Base-by-base conservation (phyloP, 164 flowering plant species). In the Kingdonia uniflora region DNA sequence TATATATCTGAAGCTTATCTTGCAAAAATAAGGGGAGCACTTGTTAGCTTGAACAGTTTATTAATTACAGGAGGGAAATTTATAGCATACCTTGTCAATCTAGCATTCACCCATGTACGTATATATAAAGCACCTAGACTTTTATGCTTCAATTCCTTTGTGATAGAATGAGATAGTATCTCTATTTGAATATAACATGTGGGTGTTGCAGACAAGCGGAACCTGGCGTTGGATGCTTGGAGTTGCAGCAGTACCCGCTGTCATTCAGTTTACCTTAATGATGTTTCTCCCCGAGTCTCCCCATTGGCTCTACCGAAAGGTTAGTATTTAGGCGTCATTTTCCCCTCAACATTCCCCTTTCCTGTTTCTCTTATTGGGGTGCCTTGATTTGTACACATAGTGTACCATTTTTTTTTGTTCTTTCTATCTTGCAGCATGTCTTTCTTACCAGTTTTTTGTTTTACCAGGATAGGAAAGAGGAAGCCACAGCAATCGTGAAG, bases 221-320 rank as follows among this genome's bases (percentile, higher is more conserved):
- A 78, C 94, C 29, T 85, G 94, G 94, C 57, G 88, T 5, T 85
- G 88, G 94, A 81, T 85, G 94, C 88, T 85, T 59, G 94, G 94
- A 17, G 68, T 85, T 38, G 84, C 88, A 8, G 84, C 77, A 46
- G 6, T 80, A 26, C 94, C 88, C 1, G 94, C 94, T 44, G 14
- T 82, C n/a, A 17, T 80, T 8, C 85, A 85, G 63, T 76, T 85
- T 51, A 3, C 61, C 1, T 46, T 85, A 46, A 77, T 85, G 88
- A 26, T 77, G 23, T 16, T 68, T 45, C 81, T 85, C 33, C 88
- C 86, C 0, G 94, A 85, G 35, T 82, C 94, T 0, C 84, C 88
- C 0, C 73, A 81, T 19, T 85, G 88, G 86, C 78, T 82, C 17
- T 85, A 62, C 56, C 74, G 82, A 59, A 75, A 80, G 83, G 94